Evolutionary conservation across 345 rosid genomes (phyloP).

Genomic region (Triadica sebifera): DNA sequence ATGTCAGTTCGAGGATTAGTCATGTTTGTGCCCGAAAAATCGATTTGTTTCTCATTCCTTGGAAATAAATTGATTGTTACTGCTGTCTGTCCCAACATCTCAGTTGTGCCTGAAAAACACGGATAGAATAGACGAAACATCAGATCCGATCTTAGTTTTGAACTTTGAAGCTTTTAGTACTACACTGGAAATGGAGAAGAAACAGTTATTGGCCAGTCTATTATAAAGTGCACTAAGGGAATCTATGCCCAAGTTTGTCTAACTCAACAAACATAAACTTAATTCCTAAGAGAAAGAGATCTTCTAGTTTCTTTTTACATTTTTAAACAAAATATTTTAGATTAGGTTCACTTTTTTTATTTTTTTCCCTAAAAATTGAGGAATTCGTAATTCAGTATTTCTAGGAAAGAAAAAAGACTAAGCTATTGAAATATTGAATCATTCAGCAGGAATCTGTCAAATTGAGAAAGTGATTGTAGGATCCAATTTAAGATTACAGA

Average conservation of each 20-base stretch:
- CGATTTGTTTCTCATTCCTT: constrained; percentile 10
- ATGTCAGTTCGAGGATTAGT: constrained; percentile 16
- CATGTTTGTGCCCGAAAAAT: constrained; percentile 14
- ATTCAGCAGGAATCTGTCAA: constrained; percentile 29
- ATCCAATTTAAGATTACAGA: constrained; percentile 14
- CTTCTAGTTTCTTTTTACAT: too few relatives aligned
- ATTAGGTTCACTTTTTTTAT: too few relatives aligned
- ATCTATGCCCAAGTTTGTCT: not conserved
- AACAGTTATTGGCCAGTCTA: not conserved
- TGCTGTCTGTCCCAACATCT: constrained; percentile 26
- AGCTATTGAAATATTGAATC: constrained; percentile 13
- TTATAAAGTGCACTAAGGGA: constrained; percentile 4
- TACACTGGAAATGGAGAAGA: not conserved
- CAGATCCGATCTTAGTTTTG: constrained; percentile 9
- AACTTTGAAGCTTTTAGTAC: not conserved
- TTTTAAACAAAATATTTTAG: too few relatives aligned
- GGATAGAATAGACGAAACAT: constrained; percentile 21
- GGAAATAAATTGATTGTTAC: constrained; percentile 73
- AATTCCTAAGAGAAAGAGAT: constrained; percentile 2
- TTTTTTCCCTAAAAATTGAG: not conserved
- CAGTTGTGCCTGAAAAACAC: constrained; percentile 34
- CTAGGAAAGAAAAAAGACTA: constrained; percentile 13
- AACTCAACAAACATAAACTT: too few relatives aligned
- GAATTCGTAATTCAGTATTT: not conserved
- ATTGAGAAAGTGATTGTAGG: constrained; percentile 19